Conservation (phyloP, 2,329 filamentous ascomycete genomes). For the Periconia macrospinosa region DNA sequence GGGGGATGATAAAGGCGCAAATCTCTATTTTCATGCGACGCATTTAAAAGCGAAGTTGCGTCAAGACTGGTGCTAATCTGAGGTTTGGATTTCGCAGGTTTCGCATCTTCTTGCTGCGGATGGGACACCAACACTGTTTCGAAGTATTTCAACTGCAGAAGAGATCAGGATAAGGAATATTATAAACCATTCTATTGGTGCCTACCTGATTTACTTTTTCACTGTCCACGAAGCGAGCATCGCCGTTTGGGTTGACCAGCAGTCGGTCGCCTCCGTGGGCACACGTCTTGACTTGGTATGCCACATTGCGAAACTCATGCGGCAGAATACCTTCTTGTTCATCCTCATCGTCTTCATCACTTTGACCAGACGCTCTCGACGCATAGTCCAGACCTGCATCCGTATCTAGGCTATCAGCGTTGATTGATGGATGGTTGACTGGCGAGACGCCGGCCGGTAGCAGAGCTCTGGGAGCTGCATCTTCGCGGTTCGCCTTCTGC, state of each 20-base stretch:
- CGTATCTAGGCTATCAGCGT: neutral
- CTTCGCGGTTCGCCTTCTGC: neutral
- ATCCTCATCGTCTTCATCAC: neutral
- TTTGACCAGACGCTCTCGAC: neutral
- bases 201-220: conserved; percentile 2
- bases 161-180: too few relatives aligned
- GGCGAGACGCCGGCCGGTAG: neutral
- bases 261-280: neutral
- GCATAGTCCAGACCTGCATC: neutral
- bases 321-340: neutral
- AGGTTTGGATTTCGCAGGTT: neutral
- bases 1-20: neutral
- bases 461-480: neutral
- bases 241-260: neutral
- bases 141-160: neutral
- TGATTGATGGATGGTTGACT: neutral
- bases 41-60: neutral
- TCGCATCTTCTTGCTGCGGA: neutral
- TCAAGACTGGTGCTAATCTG: neutral
- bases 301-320: neutral
- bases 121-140: neutral
- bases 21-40: neutral
- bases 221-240: neutral
- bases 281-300: neutral
- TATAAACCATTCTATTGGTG: too few relatives aligned